Percentiles rank a stretch among this genome's conserved stretches.
phyloP scores from a whole-genome alignment of 805 yeast genomes.

The Scheffersomyces coipomensis region DNA sequence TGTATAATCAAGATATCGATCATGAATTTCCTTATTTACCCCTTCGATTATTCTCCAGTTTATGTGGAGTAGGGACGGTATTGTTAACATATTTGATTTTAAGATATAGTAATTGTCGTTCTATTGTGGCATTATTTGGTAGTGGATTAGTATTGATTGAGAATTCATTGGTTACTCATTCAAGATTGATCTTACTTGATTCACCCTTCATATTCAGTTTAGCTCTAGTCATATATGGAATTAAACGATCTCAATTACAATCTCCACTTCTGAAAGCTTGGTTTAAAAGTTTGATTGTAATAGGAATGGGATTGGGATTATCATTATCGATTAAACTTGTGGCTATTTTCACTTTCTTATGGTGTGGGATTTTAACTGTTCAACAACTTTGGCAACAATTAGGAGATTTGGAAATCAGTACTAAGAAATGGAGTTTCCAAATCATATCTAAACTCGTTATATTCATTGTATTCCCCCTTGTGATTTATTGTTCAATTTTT shows the following conservation, averaged over 20 bases:
- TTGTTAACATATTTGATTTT: slow-evolving; percentile 55
- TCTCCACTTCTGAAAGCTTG: slow-evolving; percentile 49
- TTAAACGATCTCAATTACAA: slow-evolving; percentile 48
- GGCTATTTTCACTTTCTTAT: slow-evolving; percentile 64
- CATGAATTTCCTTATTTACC: slow-evolving; percentile 44
- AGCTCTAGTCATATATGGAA: slow-evolving; percentile 49
- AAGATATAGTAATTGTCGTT: slow-evolving; percentile 54
- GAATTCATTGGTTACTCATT: slow-evolving; percentile 60
- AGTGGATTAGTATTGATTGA: slow-evolving; percentile 57
- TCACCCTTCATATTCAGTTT: slow-evolving; percentile 44
- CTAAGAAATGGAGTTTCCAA: slow-evolving; percentile 37
- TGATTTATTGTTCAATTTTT: slow-evolving; percentile 57
- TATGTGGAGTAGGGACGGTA: slow-evolving; percentile 53
- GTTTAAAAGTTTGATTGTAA: slow-evolving; percentile 47
- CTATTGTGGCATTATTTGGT: slow-evolving; percentile 49
- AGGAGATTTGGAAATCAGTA: slow-evolving; percentile 62
- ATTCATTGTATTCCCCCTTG: slow-evolving; percentile 53
- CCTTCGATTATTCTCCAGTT: slow-evolving; percentile 57
- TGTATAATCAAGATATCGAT: slow-evolving; percentile 14
- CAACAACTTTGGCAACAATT: slow-evolving; percentile 63
- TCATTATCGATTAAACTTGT: slow-evolving; percentile 65
- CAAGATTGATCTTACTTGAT: slow-evolving; percentile 48
- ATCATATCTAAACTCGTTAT: slow-evolving; percentile 36
- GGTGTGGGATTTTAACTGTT: slow-evolving; percentile 53
- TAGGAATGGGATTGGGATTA: slow-evolving; percentile 55